These are phyloP conservation scores for Groenewaldozyma sp. DNA, from an alignment of 1,139 yeast species.

Conservation along the genomic window DNA sequence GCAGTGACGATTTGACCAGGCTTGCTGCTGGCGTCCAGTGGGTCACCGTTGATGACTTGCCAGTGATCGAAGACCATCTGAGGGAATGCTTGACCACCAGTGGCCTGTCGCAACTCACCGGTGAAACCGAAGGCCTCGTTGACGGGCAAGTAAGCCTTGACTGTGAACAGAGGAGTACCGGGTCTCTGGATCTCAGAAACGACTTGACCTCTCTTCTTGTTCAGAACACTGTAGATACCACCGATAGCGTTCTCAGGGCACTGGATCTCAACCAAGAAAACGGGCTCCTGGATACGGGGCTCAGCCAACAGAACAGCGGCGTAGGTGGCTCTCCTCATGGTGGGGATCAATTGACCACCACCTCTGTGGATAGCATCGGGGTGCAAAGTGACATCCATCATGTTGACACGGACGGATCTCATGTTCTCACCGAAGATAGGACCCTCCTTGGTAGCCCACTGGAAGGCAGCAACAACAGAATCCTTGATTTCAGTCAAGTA, in stretches of 20 bases:
- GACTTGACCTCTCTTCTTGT: slow-evolving; percentile 99
- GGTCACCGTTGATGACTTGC: slow-evolving; percentile 86
- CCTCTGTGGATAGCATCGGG: slow-evolving; percentile 99
- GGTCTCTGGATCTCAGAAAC: slow-evolving; percentile 99
- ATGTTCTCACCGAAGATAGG: slow-evolving; percentile 94
- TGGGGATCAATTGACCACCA: slow-evolving; percentile 99
- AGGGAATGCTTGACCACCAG: slow-evolving; percentile 99
- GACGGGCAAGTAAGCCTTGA: slow-evolving; percentile 99
- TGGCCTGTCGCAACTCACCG: slow-evolving; percentile 98
- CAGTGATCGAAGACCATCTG: slow-evolving; percentile 99
- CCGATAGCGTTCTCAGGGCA: slow-evolving; percentile 99
- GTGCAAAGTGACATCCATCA: slow-evolving; percentile 97
- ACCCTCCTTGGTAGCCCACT: slow-evolving; percentile 99
- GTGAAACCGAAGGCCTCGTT: slow-evolving; percentile 99
- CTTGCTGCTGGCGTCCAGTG: slow-evolving; percentile 84
- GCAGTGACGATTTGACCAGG: slow-evolving; percentile 88
- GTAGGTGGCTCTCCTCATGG: slow-evolving; percentile 99
- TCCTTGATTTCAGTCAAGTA: slow-evolving; percentile 99
- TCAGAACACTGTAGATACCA: slow-evolving; percentile 99
- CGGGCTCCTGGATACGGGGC: slow-evolving; percentile 99
- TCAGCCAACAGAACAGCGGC: slow-evolving; percentile 97
- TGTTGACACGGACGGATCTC: slow-evolving; percentile 96
- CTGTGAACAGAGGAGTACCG: slow-evolving; percentile 99
- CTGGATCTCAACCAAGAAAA: slow-evolving; percentile 98
- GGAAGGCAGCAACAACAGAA: slow-evolving; percentile 99